phyloP scores from a whole-genome alignment of 2,329 filamentous ascomycete species.

The Cladosporium austrohemisphaericum region DNA sequence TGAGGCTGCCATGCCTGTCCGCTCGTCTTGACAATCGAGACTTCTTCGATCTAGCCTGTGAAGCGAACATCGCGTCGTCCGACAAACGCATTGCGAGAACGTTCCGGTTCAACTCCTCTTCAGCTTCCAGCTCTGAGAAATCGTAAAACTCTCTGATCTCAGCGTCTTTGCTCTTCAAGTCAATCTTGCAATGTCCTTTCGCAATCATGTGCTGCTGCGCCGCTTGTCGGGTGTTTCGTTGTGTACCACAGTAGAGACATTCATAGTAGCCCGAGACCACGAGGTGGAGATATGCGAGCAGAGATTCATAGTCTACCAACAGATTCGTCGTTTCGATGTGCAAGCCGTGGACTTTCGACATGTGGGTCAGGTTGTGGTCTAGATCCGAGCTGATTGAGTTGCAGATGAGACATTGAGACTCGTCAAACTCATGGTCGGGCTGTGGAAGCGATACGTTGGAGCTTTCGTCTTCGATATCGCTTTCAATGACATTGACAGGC shows the following conservation, averaged over 20 bases:
- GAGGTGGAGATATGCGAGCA: conserved; percentile 49
- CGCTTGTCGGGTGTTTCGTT: conserved; percentile 41
- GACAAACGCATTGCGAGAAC: not conserved
- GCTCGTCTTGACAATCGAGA: not conserved
- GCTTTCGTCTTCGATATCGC: not conserved
- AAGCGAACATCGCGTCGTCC: not conserved
- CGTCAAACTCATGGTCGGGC: not conserved
- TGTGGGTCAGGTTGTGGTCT: conserved; percentile 44
- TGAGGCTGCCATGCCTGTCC: not conserved
- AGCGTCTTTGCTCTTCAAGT: conserved; percentile 1
- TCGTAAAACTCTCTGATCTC: conserved; percentile 14
- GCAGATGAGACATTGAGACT: conserved; percentile 39
- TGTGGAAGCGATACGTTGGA: not conserved
- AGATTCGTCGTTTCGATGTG: conserved; percentile 36
- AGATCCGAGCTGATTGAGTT: conserved; percentile 29
- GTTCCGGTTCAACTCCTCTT: not conserved
- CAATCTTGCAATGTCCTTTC: conserved; percentile 45
- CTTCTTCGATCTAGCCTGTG: not conserved
- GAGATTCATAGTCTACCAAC: conserved; percentile 40
- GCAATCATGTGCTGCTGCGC: conserved; percentile 51
- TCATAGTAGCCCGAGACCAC: conserved; percentile 49
- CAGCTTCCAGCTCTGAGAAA: conserved; percentile 2
- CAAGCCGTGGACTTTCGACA: conserved; percentile 49
- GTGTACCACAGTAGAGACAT: conserved; percentile 50
- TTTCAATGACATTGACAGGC: too few species aligned